Base-by-base conservation (phyloP, 2,329 filamentous ascomycete species). In the Fusarium odoratissimum region DNA sequence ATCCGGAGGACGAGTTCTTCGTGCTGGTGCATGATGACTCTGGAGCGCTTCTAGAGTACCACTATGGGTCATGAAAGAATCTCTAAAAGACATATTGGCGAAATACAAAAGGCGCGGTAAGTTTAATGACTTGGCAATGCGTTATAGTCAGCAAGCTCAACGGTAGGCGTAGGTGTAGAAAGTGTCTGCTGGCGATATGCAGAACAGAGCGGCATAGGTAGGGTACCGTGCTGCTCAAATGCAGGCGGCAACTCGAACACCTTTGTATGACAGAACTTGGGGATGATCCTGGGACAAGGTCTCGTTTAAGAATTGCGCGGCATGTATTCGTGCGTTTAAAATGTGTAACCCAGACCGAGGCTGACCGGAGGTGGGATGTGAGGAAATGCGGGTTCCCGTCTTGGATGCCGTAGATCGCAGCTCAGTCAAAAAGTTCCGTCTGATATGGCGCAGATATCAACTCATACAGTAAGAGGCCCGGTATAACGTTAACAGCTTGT, bases 1-100 rank as follows among this genome's bases (percentile, higher is more conserved):
- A 49, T 78, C 69, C 37, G 76, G 76, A 9, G 76, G 76, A 44
- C 76, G 76, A 55, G 51, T 74, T 61, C 76, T 74, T 66, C 76
- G 65, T 23, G 66, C 67, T 19, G 75, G 57, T 14, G 30, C 63
- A 60, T 71, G 74, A 45, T 77, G 73, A 38, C 66, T 77, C 51
- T 76, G 74, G 17, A 78, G 67, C 41, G 69, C 63, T 63, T 78
- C 76, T 16, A 78, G 48, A 33, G 74, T 77, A 49, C 68, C 70
- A 33, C 60, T 61, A 31, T 75, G 69, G 49, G 77, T 60, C 76
- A 78, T 69, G 46, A 69, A 51, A 21, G 69, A 82, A 77, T 61
- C 73, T 78, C 76, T 73, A 40, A 74, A 69, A 48, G 68, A 59
- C 76, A 78, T 78, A 28, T 28, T 42, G 57, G 51, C 21, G 42